Percentiles rank a stretch among this genome's conserved stretches.
Conservation (phyloP, 352 stramenopile genomes). For the Pythium insidiosum region DNA sequence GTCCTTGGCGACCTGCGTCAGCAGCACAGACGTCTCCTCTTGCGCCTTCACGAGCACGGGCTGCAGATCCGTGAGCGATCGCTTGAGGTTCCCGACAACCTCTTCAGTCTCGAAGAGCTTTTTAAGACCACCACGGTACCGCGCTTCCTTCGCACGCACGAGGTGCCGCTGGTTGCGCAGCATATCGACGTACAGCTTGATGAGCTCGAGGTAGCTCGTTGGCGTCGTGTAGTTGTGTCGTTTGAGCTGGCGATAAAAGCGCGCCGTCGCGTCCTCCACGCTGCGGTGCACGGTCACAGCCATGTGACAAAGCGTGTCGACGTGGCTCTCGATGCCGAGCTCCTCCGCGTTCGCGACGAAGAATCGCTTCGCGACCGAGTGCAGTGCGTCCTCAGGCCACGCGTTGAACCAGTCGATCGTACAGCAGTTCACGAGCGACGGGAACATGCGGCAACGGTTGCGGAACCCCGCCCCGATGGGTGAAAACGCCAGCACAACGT, state of each 20-base stretch:
- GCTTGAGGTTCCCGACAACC: slow-evolving; percentile 89
- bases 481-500: slow-evolving; percentile 91
- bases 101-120: slow-evolving; percentile 92
- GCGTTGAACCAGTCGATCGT: slow-evolving; percentile 96
- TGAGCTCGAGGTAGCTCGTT: slow-evolving; percentile 94
- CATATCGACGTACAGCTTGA: slow-evolving; percentile 91
- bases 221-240: slow-evolving; percentile 93
- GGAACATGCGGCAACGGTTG: slow-evolving; percentile 92
- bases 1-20: slow-evolving; percentile 87
- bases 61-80: slow-evolving; percentile 87
- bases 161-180: slow-evolving; percentile 78
- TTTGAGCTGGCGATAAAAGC: slow-evolving; percentile 79
- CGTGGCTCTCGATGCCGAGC: slow-evolving; percentile 81
- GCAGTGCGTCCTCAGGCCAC: slow-evolving; percentile 92
- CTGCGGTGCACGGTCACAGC: slow-evolving; percentile 91
- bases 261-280: slow-evolving; percentile 80
- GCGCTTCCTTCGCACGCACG: slow-evolving; percentile 75
- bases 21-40: slow-evolving; percentile 77
- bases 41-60: slow-evolving; percentile 86
- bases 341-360: slow-evolving; percentile 79
- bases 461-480: slow-evolving; percentile 90
- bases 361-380: slow-evolving; percentile 87
- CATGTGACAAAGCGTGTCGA: slow-evolving; percentile 89
- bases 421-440: slow-evolving; percentile 91
- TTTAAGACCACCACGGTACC: slow-evolving; percentile 81